These are phyloP conservation scores for Leccinum huronense DNA, from an alignment of 1,284 basidiomycete species.

Conservation along the genomic window DNA sequence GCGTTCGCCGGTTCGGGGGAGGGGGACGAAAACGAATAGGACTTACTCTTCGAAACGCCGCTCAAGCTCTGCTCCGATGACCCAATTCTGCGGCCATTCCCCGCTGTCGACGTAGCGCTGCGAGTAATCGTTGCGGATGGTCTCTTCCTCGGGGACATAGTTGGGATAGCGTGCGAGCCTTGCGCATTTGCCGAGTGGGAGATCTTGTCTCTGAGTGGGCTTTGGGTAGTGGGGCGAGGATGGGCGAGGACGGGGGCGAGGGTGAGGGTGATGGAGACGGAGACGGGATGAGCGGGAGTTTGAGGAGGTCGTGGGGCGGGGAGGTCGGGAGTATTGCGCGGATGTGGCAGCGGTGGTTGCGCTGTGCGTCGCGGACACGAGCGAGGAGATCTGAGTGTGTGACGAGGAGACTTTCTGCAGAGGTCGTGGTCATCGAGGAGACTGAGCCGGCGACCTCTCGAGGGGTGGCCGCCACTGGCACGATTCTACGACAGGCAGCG, in stretches of 20 bases:
- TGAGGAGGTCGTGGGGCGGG: conserved; percentile 42
- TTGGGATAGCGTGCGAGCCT: conserved; percentile 66
- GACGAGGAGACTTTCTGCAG: conserved; percentile 51
- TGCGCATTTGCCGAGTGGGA: conserved; percentile 69
- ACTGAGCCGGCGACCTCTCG: not conserved
- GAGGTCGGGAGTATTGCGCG: conserved; percentile 35
- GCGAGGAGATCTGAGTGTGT: conserved; percentile 46
- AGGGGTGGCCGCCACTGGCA: not conserved
- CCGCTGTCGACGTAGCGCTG: conserved; percentile 88
- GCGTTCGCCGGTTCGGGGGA: not conserved
- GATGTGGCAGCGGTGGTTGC: conserved; percentile 40
- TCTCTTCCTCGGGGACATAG: conserved; percentile 89
- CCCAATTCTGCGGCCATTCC: conserved; percentile 89
- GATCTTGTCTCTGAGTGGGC: conserved; percentile 46
- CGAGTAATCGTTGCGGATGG: conserved; percentile 92
- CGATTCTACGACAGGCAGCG: too few relatives aligned
- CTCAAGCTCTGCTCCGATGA: conserved; percentile 81
- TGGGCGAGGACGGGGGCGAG: conserved; percentile 48
- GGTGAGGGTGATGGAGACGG: conserved; percentile 48
- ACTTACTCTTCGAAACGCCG: conserved; percentile 91
- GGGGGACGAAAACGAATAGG: not conserved
- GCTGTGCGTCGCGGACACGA: conserved; percentile 44
- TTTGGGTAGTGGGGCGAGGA: conserved; percentile 35
- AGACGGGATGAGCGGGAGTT: conserved; percentile 49
- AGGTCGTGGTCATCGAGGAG: conserved; percentile 25